A percentile compares a stretch with the other conserved stretches of the same genome.
Evolutionary conservation across 2,329 filamentous ascomycete species (phyloP).

Genomic region (Claviceps paspali): DNA sequence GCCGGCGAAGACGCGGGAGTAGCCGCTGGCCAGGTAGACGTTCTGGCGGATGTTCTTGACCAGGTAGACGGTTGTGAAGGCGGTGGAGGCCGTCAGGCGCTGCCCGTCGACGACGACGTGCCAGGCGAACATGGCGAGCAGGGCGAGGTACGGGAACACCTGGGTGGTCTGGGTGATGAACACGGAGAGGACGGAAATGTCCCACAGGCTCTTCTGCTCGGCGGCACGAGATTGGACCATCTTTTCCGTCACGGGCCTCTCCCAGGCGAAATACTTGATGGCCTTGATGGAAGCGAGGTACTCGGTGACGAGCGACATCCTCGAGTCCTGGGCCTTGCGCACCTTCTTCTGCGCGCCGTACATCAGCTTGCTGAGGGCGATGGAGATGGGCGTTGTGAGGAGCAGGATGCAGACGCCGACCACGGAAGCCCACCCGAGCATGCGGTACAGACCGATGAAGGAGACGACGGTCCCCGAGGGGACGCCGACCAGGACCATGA

Average conservation of each 20-base stretch:
- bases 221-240: slow-evolving; percentile 32
- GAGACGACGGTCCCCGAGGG: slow-evolving; percentile 32
- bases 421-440: slow-evolving; percentile 40
- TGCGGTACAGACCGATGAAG: slow-evolving; percentile 35
- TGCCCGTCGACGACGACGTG: slow-evolving; percentile 32
- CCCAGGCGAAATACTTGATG: slow-evolving; percentile 48
- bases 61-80: slow-evolving; percentile 40
- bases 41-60: slow-evolving; percentile 38
- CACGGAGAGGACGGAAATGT: slow-evolving; percentile 31
- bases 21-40: slow-evolving; percentile 31
- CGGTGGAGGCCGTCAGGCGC: slow-evolving; percentile 37
- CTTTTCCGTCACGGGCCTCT: slow-evolving; percentile 34
- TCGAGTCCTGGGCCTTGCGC: slow-evolving; percentile 38
- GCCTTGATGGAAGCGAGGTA: slow-evolving; percentile 41
- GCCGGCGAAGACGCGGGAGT: slow-evolving; percentile 21
- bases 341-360: slow-evolving; percentile 34
- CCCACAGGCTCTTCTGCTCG: slow-evolving; percentile 41
- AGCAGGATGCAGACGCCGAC: slow-evolving; percentile 35
- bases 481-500: slow-evolving; percentile 29
- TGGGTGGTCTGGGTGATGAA: slow-evolving; percentile 34
- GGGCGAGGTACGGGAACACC: slow-evolving; percentile 33
- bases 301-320: slow-evolving; percentile 42
- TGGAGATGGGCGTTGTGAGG: slow-evolving; percentile 32
- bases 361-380: slow-evolving; percentile 33
- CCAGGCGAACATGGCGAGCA: slow-evolving; percentile 38